Base-by-base conservation (phyloP, 2,329 filamentous ascomycete species). In the Aphanocladium album region DNA sequence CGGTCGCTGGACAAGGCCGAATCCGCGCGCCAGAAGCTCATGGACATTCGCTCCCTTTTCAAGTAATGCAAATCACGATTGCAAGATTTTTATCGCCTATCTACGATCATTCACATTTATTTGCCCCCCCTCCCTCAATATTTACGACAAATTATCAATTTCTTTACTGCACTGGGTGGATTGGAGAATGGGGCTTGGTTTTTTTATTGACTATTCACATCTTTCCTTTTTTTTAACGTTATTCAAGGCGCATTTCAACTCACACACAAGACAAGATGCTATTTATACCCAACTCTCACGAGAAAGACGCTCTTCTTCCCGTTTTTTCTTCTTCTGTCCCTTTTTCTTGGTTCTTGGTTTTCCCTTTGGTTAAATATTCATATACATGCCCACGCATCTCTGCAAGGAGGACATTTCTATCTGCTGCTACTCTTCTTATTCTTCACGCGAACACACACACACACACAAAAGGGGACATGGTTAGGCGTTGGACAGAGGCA, bases 31-130 rank as follows among this genome's bases (percentile, higher is more conserved):
- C 81, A 88, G 76, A 84, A 82, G 66, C 76, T 84, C 60, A 77
- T 80, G 77, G 83, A 86, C 64, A 69, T 86, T 61, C 79, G 82
- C 54, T 83, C 81, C 66, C 78, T 86, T 37, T 86, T 86, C 73
- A 82, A 79, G 70, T 83, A 69, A 72, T n/a, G n/a, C 11, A 12
- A 25, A 14, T 6, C 14, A 12, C 16, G 21, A 19, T 21, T 23
- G 21, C 7, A 14, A 39, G 19, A 16, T 25, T 51, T 16, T n/a
- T 11, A 27, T 41, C 12, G 9, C 5, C 33, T 27, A 33, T 41
- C 23, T 33, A 49, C 17, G 30, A 47, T 17, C 5, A 27, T 12
- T 3, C 11, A 12, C 17, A 49, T 49, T 8, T 30, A 39, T 57
- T 17, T n/a, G n/a, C n/a, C n/a, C n/a, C 7, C 6, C 21, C 14